Percentiles rank a stretch among this genome's conserved stretches.
Conservation (phyloP, 352 stramenopile species). For the Phytophthora vignae region DNA sequence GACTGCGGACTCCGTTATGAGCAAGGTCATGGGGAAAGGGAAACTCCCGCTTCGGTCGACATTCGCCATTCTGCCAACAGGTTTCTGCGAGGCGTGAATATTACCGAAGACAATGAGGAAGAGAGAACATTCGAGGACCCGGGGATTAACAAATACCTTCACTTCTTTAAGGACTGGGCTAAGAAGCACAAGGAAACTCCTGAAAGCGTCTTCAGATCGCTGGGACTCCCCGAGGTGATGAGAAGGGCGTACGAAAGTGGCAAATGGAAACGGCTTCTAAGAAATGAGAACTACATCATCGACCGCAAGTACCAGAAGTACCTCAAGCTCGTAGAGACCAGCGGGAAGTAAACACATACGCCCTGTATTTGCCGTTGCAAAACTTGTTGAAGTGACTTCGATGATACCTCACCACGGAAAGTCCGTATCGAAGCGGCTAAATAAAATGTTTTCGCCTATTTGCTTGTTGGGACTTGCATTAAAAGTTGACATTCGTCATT, state of each 20-base stretch:
- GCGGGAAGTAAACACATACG: background rate
- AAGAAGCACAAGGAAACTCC: no score
- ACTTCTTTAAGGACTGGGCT: no score
- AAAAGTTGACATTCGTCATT: background rate
- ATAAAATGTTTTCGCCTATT: background rate
- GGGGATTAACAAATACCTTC: background rate
- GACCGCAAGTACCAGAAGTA: slow-evolving; percentile 5
- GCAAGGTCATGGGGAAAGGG: no score
- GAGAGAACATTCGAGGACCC: background rate
- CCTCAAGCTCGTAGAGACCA: background rate
- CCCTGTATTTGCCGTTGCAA: background rate
- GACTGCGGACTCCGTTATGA: no score
- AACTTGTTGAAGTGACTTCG: no score
- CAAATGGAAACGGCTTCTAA: background rate
- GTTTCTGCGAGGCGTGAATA: no score
- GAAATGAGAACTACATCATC: background rate
- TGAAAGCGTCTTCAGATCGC: background rate
- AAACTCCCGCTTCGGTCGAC: no score
- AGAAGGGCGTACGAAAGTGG: background rate
- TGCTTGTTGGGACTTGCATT: background rate
- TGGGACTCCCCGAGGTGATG: background rate
- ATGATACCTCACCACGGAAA: no score
- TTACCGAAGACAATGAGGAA: background rate
- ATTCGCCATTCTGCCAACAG: no score
- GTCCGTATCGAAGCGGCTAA: background rate